These are phyloP conservation scores for Solanum sparsipilum DNA, from an alignment of 257 asterid species.

Conservation along the genomic window DNA sequence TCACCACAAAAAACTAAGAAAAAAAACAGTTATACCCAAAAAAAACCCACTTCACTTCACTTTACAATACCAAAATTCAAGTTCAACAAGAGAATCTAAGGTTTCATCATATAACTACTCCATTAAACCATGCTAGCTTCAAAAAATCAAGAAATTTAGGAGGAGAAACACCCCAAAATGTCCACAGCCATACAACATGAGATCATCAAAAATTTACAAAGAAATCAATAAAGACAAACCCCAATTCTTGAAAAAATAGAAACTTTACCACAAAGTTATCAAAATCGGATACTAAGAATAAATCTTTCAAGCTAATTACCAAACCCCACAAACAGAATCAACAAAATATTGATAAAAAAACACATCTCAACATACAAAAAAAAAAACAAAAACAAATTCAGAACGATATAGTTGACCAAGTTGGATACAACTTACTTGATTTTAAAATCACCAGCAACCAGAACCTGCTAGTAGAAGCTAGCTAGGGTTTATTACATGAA, in stretches of 20 bases:
- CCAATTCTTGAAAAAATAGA: not conserved
- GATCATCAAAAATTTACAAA: not conserved
- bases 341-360: not conserved
- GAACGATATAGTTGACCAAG: conserved; percentile 11
- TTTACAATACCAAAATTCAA: not conserved
- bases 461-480: conserved; percentile 5
- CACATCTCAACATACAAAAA: not conserved
- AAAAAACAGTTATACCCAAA: not conserved
- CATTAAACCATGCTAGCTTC: not conserved
- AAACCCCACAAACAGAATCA: not conserved
- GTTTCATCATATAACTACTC: not conserved
- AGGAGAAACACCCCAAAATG: not conserved
- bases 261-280: not conserved
- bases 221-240: not conserved
- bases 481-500: not conserved
- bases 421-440: not conserved
- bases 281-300: not conserved
- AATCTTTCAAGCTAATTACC: not conserved
- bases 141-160: not conserved
- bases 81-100: not conserved
- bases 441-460: not conserved
- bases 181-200: not conserved
- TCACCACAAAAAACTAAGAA: conserved; percentile 5
- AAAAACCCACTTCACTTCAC: not conserved
- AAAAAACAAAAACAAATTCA: not conserved